Conservation (phyloP, 2,329 filamentous ascomycete species). For the Pseudovirgaria hyperparasitica region DNA sequence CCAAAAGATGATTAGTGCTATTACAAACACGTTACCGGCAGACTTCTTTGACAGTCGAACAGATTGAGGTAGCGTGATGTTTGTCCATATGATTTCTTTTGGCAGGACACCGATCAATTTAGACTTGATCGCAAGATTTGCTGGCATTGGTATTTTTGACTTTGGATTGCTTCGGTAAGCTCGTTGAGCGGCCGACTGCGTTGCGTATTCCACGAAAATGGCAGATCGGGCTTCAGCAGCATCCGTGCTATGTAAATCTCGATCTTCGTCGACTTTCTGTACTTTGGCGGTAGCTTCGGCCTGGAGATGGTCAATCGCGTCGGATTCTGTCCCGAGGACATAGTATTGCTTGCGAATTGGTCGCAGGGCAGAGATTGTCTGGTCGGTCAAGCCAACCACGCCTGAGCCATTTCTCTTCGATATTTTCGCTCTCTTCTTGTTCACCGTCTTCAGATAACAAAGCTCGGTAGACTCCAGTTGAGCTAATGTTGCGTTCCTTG, state of each 20-base stretch:
- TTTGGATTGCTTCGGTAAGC: conserved; percentile 54
- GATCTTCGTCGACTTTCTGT: conserved; percentile 55
- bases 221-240: conserved; percentile 49
- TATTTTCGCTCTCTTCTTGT: conserved; percentile 55
- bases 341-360: conserved; percentile 32
- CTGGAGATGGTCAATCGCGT: conserved; percentile 86
- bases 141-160: conserved; percentile 17
- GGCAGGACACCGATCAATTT: conserved; percentile 75
- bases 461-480: conserved; percentile 80
- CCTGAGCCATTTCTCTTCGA: conserved; percentile 40
- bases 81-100: conserved; percentile 75
- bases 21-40: conserved; percentile 61
- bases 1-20: conserved; percentile 79
- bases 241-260: conserved; percentile 51
- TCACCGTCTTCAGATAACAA: conserved; percentile 68
- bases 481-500: conserved; percentile 68
- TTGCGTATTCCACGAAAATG: conserved; percentile 83
- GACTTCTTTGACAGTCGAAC: conserved; percentile 65
- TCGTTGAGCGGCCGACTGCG: conserved; percentile 70
- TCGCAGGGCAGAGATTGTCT: conserved; percentile 49
- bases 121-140: conserved; percentile 74
- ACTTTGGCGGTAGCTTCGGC: conserved; percentile 63
- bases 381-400: conserved; percentile 38
- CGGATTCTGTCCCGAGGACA: conserved; percentile 74
- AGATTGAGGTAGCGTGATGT: conserved; percentile 70